Conservation (phyloP, 169 alveolate genomes). For the Babesia ovis region DNA sequence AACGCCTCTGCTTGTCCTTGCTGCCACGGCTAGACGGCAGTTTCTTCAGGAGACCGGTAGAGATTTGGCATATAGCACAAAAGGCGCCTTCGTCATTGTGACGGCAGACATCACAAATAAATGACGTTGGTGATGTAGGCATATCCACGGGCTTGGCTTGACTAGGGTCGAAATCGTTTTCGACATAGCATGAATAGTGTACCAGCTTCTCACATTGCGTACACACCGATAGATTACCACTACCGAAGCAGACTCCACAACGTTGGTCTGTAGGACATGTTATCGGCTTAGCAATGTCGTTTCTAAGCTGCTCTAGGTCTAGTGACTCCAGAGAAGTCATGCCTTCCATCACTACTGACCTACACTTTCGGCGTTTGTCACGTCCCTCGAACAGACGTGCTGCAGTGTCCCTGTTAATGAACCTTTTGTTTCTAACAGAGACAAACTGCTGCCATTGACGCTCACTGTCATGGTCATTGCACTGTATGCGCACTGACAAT, state of each 20-base stretch:
- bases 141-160: background rate
- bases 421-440: constrained; percentile 24
- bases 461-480: constrained; percentile 30
- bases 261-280: background rate
- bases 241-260: constrained; percentile 47
- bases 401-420: constrained; percentile 45
- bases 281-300: background rate
- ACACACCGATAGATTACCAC: constrained; percentile 1
- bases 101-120: constrained; percentile 23
- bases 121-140: background rate
- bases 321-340: constrained; percentile 11
- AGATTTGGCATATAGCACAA: constrained; percentile 27
- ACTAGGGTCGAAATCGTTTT: background rate
- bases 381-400: constrained; percentile 22
- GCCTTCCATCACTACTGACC: background rate
- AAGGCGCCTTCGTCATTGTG: constrained; percentile 30
- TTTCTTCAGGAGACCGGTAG: constrained; percentile 27
- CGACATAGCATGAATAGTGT: constrained; percentile 44
- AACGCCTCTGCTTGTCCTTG: background rate
- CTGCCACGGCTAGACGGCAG: background rate
- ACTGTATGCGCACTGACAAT: constrained; percentile 12
- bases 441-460: constrained; percentile 32
- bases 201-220: constrained; percentile 5
- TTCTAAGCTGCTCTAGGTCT: background rate
- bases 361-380: constrained; percentile 26